A percentile compares a stretch with the other conserved stretches of the same genome.
Conservation (phyloP, 2,329 filamentous ascomycete genomes). For the Verticillium isaacii region DNA sequence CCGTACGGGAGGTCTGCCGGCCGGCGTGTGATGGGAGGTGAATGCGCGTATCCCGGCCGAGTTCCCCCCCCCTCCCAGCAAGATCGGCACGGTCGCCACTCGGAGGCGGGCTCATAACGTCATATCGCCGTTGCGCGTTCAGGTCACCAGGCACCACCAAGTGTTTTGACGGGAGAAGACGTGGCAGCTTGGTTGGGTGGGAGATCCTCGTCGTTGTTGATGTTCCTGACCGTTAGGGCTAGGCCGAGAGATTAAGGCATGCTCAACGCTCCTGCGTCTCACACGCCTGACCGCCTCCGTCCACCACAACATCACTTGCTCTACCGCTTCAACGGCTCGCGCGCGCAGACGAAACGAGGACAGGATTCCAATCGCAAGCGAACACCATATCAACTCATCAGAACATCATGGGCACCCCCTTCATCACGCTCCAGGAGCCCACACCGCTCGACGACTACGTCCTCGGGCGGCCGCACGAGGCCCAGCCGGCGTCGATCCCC, state of each 20-base stretch:
- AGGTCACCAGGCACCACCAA: not conserved
- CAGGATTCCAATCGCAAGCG: too few species aligned
- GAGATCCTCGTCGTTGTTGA: not conserved
- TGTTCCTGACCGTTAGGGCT: not conserved
- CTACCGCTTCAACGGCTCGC: too few species aligned
- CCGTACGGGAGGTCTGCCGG: not conserved
- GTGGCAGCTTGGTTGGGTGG: not conserved
- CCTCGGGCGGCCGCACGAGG: constrained; percentile 27
- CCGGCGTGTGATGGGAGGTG: not conserved
- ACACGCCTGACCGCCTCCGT: too few species aligned
- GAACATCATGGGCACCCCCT: constrained; percentile 41
- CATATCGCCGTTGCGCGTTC: not conserved
- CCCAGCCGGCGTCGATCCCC: constrained; percentile 44
- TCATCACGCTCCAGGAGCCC: constrained; percentile 43
- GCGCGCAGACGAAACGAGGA: too few species aligned
- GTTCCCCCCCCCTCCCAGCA: not conserved
- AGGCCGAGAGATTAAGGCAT: not conserved
- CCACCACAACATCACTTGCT: too few species aligned
- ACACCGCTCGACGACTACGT: constrained; percentile 44
- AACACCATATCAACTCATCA: too few species aligned
- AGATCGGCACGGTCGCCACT: not conserved
- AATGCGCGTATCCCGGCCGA: not conserved
- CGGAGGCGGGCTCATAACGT: not conserved
- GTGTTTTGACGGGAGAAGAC: too few species aligned
- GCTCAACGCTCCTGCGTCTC: not conserved